phyloP scores from a whole-genome alignment of 176 grass and related monocot genomes.

The Lolium multiflorum region DNA sequence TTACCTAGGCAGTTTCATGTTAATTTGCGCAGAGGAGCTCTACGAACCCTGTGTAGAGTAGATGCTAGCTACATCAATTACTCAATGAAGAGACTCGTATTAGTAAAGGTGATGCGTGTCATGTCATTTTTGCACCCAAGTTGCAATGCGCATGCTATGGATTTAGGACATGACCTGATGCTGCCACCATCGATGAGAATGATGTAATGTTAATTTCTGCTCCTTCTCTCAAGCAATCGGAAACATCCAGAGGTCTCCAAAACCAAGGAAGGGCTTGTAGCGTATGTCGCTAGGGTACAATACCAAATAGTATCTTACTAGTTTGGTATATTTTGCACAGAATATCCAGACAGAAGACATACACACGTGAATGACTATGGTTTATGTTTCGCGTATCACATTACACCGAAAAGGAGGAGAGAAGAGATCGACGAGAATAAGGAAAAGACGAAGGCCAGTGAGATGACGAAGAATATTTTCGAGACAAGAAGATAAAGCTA shows the following conservation, averaged over 20 bases:
- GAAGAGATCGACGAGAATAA: constrained; percentile 48
- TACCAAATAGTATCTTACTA: background rate
- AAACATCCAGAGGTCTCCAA: background rate
- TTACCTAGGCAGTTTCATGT: background rate
- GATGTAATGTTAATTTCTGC: constrained; percentile 21
- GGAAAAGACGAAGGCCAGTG: constrained; percentile 43
- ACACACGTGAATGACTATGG: background rate
- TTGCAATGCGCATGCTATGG: constrained; percentile 14
- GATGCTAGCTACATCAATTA: background rate
- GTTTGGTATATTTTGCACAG: background rate
- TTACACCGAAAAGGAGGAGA: background rate
- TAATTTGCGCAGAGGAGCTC: background rate
- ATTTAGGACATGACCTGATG: constrained; percentile 44
- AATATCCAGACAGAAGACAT: background rate
- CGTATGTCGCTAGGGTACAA: background rate
- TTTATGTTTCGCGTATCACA: constrained; percentile 18
- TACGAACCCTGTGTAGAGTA: background rate
- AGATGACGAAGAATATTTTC: constrained; percentile 61
- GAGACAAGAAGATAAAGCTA: constrained; percentile 51
- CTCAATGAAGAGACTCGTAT: constrained; percentile 32
- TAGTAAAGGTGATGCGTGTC: constrained; percentile 17
- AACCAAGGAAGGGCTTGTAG: background rate
- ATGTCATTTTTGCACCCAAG: constrained; percentile 26
- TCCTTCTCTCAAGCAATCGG: constrained; percentile 17
- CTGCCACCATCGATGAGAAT: constrained; percentile 21